Evolutionary conservation across 345 rosid genomes (phyloP), one percentile per base, ranked within the genome.

Genomic region (Camelina sativa): DNA sequence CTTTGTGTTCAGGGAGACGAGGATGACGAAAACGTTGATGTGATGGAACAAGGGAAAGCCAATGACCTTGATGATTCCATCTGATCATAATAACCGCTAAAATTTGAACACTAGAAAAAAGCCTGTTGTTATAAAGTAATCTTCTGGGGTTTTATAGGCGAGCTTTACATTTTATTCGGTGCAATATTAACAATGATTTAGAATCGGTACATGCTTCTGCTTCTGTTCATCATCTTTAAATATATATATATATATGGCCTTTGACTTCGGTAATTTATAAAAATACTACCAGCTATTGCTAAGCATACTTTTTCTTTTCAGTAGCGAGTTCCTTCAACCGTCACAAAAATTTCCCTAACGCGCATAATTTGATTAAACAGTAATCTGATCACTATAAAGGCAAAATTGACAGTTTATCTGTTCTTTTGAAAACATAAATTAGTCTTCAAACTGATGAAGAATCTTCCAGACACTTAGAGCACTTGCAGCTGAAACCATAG

Each of bases 401-500:
- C 64, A 74, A 74, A 65, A 74, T 8, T 65, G 59, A 35, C 8
- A 23, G 7, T 28, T 28, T 56, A 7, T 34, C 11, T 22, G 35
- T 23, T 74, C 48, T 48, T 38, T 15, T 13, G 50, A 71, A 59
- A 34, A 44, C 46, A 58, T 13, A 70, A 47, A 3, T 43, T 69
- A 47, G 37, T 47, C 56, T 30, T 73, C 58, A 62, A 58, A 20
- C n/a, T 44, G 62, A 50, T 17, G 65, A 19, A 19, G 65, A 19
- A 62, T 90, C 88, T 62, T 87, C 76, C 34, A 80, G 71, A 80
- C 99, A 95, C 74, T 78, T 89, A 3, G 77, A 12, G 63, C 97
- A 90, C n/a, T 75, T 80, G 85, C 98, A 94, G 34, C 15, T 59
- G 79, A 94, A 91, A 61, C 97, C 97, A 50, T 94, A 94, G 67